Evolutionary conservation across 495 filamentous ascomycete genomes (phyloP).

Genomic region (Usnea hakonensis): DNA sequence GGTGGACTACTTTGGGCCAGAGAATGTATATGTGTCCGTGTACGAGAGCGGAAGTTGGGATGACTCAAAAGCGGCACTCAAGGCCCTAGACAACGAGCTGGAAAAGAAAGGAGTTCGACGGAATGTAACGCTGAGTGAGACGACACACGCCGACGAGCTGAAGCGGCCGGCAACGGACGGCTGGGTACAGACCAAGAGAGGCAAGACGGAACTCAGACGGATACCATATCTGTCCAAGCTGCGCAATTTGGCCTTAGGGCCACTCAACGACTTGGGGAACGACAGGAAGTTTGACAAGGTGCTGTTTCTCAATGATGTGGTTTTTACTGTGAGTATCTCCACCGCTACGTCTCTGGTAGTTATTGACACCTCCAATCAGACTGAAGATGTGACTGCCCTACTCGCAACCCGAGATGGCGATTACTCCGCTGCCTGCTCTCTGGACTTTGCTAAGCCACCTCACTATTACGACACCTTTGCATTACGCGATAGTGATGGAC

Average conservation of each 20-base stretch:
- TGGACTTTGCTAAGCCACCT: conserved; percentile 67
- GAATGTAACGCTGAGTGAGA: conserved; percentile 45
- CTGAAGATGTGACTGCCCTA: conserved; percentile 59
- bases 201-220: conserved; percentile 50
- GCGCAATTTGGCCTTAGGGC: conserved; percentile 50
- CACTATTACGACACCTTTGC: conserved; percentile 81
- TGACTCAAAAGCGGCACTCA: conserved; percentile 55
- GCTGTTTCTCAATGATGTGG: conserved; percentile 69
- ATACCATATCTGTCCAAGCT: conserved; percentile 61
- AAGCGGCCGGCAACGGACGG: conserved; percentile 34
- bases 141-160: conserved; percentile 50
- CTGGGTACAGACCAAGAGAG: conserved; percentile 49
- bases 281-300: conserved; percentile 58
- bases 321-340: conserved; percentile 51
- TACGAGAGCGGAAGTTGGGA: conserved; percentile 69
- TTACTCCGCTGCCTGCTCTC: conserved; percentile 74
- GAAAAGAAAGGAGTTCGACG: conserved; percentile 44
- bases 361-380: conserved; percentile 30
- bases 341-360: not conserved
- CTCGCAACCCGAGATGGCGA: conserved; percentile 61
- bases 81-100: conserved; percentile 50
- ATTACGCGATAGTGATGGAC: conserved; percentile 60
- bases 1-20: conserved; percentile 46
- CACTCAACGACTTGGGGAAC: conserved; percentile 38
- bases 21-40: conserved; percentile 64